These are phyloP conservation scores for Nitzschia sp. DNA, from an alignment of 108 stramenopile genomes.

Conservation along the genomic window DNA sequence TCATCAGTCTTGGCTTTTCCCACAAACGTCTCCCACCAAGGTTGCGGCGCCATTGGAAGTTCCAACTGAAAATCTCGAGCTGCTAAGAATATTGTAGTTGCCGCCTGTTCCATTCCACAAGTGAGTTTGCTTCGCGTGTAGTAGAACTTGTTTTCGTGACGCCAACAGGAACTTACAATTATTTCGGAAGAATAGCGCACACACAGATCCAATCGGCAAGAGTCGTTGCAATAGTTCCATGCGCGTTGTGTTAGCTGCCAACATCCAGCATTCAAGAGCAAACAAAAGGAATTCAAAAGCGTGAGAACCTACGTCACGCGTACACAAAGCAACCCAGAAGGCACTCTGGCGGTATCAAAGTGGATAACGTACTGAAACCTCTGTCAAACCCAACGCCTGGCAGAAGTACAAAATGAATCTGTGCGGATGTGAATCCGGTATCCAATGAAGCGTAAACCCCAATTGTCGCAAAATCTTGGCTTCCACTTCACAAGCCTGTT, in stretches of 20 bases:
- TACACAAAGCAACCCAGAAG: neutral
- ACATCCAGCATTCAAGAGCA: neutral
- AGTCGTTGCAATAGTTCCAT: constrained; percentile 89
- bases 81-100: constrained; percentile 60
- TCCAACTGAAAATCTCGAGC: constrained; percentile 32
- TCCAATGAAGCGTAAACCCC: constrained; percentile 85
- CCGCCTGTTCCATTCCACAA: constrained; percentile 31
- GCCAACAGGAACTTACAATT: constrained; percentile 40
- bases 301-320: neutral
- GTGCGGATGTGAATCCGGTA: constrained; percentile 78
- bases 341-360: neutral
- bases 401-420: constrained; percentile 71
- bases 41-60: constrained; percentile 50
- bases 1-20: constrained; percentile 37
- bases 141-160: neutral
- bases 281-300: neutral
- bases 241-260: constrained; percentile 58
- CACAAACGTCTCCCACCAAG: constrained; percentile 73
- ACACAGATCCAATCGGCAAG: constrained; percentile 76
- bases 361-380: constrained; percentile 2
- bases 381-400: constrained; percentile 22
- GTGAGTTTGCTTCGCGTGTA: neutral
- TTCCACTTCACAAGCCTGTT: constrained; percentile 49
- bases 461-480: constrained; percentile 55
- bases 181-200: constrained; percentile 69